A percentile compares a stretch with the other conserved stretches of the same genome.
Conservation (phyloP, 2,329 filamentous ascomycete species). For the Geosmithia flava region DNA sequence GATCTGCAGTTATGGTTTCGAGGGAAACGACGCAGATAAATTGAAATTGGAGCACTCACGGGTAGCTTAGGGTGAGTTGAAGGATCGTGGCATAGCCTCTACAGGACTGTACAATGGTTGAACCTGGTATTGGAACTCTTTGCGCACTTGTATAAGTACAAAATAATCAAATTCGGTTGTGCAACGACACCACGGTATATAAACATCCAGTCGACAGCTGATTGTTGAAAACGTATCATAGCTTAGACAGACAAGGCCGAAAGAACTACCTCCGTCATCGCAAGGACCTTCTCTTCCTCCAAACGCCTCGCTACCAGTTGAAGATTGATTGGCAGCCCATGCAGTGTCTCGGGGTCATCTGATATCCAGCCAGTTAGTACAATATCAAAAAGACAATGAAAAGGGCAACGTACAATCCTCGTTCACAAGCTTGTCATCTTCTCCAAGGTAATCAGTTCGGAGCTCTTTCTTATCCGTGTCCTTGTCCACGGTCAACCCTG, state of each 20-base stretch:
- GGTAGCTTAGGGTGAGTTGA: too few species aligned
- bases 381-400: neutral
- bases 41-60: too few species aligned
- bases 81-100: too few species aligned
- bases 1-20: constrained; percentile 6
- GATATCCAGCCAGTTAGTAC: neutral
- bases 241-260: neutral
- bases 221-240: too few species aligned
- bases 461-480: constrained; percentile 14
- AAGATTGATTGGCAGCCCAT: constrained; percentile 11
- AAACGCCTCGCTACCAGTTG: constrained; percentile 12
- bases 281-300: constrained; percentile 13
- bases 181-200: too few species aligned
- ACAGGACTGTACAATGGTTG: too few species aligned
- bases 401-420: neutral
- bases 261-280: constrained; percentile 7
- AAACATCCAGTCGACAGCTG: too few species aligned
- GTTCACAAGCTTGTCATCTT: neutral
- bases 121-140: too few species aligned
- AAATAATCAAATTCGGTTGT: too few species aligned
- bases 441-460: neutral
- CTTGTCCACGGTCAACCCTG: constrained; percentile 18
- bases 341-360: constrained; percentile 10
- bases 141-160: too few species aligned
- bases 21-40: constrained; percentile 2